These are phyloP conservation scores for Globisporangium parvum DNA, from an alignment of 352 stramenopile genomes.

Conservation along the genomic window DNA sequence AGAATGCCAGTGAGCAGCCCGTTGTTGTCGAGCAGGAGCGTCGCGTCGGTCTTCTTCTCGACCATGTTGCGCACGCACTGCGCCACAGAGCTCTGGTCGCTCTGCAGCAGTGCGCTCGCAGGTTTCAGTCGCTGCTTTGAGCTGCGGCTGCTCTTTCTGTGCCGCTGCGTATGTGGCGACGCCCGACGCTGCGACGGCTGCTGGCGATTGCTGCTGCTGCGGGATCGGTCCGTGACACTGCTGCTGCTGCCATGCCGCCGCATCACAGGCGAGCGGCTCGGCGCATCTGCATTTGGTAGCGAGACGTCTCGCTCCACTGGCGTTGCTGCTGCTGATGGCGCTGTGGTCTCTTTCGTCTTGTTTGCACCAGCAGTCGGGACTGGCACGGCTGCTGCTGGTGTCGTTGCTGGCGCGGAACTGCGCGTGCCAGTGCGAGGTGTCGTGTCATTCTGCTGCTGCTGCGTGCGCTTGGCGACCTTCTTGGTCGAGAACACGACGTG, in stretches of 20 bases:
- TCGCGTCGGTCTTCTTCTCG: constrained; percentile 88
- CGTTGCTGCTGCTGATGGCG: not conserved
- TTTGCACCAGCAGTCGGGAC: not conserved
- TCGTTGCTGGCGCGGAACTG: no score
- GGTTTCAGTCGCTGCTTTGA: constrained; percentile 55
- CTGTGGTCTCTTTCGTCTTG: no score
- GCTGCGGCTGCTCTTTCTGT: constrained; percentile 13
- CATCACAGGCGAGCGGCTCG: constrained; percentile 1
- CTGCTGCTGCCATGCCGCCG: constrained; percentile 7
- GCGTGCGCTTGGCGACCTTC: constrained; percentile 30
- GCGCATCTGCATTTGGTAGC: constrained; percentile 7
- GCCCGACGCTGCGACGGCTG: constrained; percentile 5
- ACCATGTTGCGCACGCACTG: constrained; percentile 84
- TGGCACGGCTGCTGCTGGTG: no score
- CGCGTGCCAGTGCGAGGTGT: no score
- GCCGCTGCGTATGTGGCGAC: constrained; percentile 13
- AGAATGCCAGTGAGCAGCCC: constrained; percentile 93
- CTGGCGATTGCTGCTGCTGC: constrained; percentile 11
- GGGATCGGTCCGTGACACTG: constrained; percentile 12
- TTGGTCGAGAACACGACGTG: constrained; percentile 71
- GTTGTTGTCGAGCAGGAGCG: constrained; percentile 86
- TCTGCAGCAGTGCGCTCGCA: constrained; percentile 63
- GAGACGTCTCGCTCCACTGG: not conserved
- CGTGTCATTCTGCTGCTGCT: constrained; percentile 15
- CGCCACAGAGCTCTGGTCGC: constrained; percentile 59